phyloP scores from a whole-genome alignment of 371 early-diverging fungal species.

The Chytridiales sp. region DNA sequence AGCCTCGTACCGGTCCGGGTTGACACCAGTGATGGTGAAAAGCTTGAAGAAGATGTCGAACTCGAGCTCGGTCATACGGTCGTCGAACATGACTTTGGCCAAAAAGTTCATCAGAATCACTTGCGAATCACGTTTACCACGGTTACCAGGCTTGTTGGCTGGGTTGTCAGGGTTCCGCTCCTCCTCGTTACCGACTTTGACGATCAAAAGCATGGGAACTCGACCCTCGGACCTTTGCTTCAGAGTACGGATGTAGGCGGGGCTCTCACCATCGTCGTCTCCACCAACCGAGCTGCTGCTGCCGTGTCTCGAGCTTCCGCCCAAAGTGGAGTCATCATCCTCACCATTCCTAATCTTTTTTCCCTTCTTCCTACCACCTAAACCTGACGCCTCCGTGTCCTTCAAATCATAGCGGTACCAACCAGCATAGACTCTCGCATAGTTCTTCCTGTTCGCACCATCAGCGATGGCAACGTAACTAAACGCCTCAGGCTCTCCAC shows the following conservation, averaged over 20 bases:
- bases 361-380: constrained; percentile 5
- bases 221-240: constrained; percentile 71
- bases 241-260: constrained; percentile 27
- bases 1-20: constrained; percentile 82
- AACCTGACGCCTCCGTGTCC: neutral
- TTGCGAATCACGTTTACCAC: constrained; percentile 99
- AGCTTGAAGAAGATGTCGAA: constrained; percentile 92
- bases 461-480: constrained; percentile 95
- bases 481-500: constrained; percentile 63
- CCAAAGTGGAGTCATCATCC: constrained; percentile 30
- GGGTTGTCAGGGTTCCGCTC: constrained; percentile 61
- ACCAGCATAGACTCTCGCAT: constrained; percentile 94
- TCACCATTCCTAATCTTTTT: neutral
- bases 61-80: constrained; percentile 93
- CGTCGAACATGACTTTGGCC: constrained; percentile 88
- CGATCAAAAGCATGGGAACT: constrained; percentile 90
- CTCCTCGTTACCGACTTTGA: constrained; percentile 79
- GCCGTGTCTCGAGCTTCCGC: too few species aligned
- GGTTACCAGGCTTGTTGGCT: constrained; percentile 80
- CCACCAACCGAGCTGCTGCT: constrained; percentile 32
- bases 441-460: constrained; percentile 90
- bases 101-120: constrained; percentile 97
- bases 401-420: constrained; percentile 50
- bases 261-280: constrained; percentile 2
- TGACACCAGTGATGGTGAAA: constrained; percentile 65